Percentiles rank a stretch among this genome's conserved stretches.
These are phyloP conservation scores for Boletus subparvulus DNA, from an alignment of 768 basidiomycete species.

Conservation along the genomic window DNA sequence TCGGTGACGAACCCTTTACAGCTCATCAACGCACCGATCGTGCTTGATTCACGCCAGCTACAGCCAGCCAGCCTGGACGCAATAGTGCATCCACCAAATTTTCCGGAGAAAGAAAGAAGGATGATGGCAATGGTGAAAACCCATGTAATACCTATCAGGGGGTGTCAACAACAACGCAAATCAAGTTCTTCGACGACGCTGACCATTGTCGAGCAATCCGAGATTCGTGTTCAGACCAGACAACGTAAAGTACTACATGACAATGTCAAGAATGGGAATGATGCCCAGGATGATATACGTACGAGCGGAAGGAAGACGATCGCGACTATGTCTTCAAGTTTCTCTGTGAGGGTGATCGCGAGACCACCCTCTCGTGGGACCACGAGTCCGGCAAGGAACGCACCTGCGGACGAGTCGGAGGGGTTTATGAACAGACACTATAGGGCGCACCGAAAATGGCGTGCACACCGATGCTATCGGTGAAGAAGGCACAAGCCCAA, in stretches of 20 bases:
- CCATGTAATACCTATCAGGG: constrained; percentile 70
- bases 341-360: constrained; percentile 85
- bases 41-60: constrained; percentile 73
- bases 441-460: constrained; percentile 74
- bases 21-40: constrained; percentile 91
- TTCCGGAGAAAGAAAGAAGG: constrained; percentile 77
- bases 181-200: not conserved
- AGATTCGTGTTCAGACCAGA: constrained; percentile 91
- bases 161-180: not conserved
- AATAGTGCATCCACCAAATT: constrained; percentile 82
- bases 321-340: constrained; percentile 93
- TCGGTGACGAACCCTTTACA: constrained; percentile 73
- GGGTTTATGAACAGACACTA: too few relatives aligned
- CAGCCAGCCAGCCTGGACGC: constrained; percentile 71
- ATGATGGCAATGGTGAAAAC: constrained; percentile 83
- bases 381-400: constrained; percentile 77
- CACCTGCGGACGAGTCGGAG: too few relatives aligned
- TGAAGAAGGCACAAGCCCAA: constrained; percentile 89
- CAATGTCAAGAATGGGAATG: not conserved
- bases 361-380: constrained; percentile 90
- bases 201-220: constrained; percentile 76
- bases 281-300: constrained; percentile 1
- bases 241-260: constrained; percentile 76
- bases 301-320: constrained; percentile 89
- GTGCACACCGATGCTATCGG: constrained; percentile 89